Percentiles rank a stretch among this genome's conserved stretches.
Evolutionary conservation across 495 filamentous ascomycete genomes (phyloP).

Genomic region (Aspergillus indologenus): DNA sequence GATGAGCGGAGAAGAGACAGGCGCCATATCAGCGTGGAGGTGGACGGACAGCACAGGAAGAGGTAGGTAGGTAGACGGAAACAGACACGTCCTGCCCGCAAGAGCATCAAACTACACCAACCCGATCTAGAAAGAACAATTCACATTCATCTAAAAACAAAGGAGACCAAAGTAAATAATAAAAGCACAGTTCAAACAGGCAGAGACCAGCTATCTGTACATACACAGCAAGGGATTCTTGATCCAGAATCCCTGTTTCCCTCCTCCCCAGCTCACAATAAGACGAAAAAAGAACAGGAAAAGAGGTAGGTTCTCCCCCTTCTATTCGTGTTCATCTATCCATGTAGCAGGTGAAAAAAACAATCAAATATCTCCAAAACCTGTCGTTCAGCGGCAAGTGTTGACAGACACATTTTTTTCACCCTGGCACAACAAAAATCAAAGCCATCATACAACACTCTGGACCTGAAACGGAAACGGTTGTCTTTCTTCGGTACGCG

Average conservation of each 20-base stretch:
- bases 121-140: constrained; percentile 1
- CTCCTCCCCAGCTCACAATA: constrained; percentile 14
- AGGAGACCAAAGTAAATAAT: constrained; percentile 24
- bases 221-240: constrained; percentile 34
- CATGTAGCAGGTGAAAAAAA: neutral
- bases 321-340: neutral
- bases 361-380: neutral
- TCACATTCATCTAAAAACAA: constrained; percentile 34
- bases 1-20: too few relatives aligned
- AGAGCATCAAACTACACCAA: neutral
- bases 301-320: neutral
- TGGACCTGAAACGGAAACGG: neutral
- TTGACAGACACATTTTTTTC: neutral
- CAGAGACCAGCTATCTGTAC: constrained; percentile 52
- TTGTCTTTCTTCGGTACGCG: neutral
- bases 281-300: constrained; percentile 14
- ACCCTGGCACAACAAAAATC: neutral
- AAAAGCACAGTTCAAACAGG: constrained; percentile 43
- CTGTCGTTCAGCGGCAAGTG: neutral
- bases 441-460: constrained; percentile 4
- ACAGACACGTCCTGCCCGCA: neutral
- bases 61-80: too few relatives aligned
- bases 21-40: too few relatives aligned
- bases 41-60: too few relatives aligned
- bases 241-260: constrained; percentile 6